Evolutionary conservation across 2,329 filamentous ascomycete genomes (phyloP).

Genomic region (Aspergillus sp.): DNA sequence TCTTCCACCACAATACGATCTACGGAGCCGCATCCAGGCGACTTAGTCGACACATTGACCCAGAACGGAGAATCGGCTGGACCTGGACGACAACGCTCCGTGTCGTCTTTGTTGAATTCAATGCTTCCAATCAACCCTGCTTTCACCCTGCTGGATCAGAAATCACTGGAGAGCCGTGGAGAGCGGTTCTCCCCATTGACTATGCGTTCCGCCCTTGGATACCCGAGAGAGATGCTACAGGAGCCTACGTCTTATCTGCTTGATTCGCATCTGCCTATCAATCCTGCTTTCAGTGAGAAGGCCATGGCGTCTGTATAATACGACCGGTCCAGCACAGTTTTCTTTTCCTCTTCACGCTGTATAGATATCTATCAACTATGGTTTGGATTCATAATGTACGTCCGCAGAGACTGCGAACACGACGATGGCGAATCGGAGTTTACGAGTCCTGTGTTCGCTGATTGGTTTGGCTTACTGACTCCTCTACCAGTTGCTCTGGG

Average conservation of each 20-base stretch:
- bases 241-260: conserved; percentile 16
- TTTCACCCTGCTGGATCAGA: conserved; percentile 8
- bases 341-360: conserved; percentile 23
- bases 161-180: conserved; percentile 2
- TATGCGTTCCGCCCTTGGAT: conserved; percentile 12
- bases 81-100: conserved; percentile 11
- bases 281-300: conserved; percentile 24
- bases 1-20: conserved; percentile 14
- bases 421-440: conserved; percentile 25
- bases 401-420: conserved; percentile 10
- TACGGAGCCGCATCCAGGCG: conserved; percentile 10
- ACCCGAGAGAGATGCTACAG: conserved; percentile 7
- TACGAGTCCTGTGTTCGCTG: conserved; percentile 8
- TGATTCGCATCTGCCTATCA: conserved; percentile 29
- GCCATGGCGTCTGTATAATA: conserved; percentile 14
- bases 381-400: conserved; percentile 11
- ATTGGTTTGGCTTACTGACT: conserved; percentile 18
- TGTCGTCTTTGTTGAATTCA: conserved; percentile 28
- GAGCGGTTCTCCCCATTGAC: conserved; percentile 11
- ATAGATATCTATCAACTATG: conserved; percentile 17
- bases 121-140: conserved; percentile 35
- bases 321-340: too few species aligned
- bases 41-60: conserved; percentile 15
- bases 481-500: too few species aligned
- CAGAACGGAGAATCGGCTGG: conserved; percentile 13